Base-by-base conservation (phyloP, 2,329 filamentous ascomycete species). In the Cytospora chrysosperma region DNA sequence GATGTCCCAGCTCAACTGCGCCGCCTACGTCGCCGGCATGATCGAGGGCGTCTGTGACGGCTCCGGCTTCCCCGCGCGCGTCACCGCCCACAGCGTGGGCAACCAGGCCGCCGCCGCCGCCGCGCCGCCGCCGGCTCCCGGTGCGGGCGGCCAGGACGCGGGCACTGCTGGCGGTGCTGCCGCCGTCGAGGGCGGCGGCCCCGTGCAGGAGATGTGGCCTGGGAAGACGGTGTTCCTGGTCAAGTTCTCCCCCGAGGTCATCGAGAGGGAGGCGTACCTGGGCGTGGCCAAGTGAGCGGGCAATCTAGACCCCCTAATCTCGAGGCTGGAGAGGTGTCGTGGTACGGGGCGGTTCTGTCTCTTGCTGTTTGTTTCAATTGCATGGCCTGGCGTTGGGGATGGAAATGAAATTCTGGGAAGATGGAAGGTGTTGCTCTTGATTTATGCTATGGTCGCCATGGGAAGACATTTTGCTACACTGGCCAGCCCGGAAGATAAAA, bases 41-140 rank as follows among this genome's bases (percentile, higher is more conserved):
- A 88, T 99, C 62, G 95, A 99, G 82, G 95, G 95, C 26, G 88
- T 97, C 13, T 97, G 95, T 76, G 95, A 98, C 77, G 94, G 93
- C 10, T 92, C 91, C 50, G 93, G 90, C 8, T 97, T 97, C 74
- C 88, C 90, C 54, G 94, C 92, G 0, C 88, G 90, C 67, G 95
- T 98, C 24, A 95, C 90, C 64, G 94, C 95, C 69, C 95, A 99
- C 75, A 92, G 87, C 67, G 88, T 90, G 71, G 85, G 82, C 59
- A 79, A 77, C 17, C 79, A 80, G 69, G 77, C n/a, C n/a, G n/a
- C n/a, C n/a, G n/a, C n/a, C n/a, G n/a, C n/a, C n/a, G n/a, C n/a
- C n/a, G n/a, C n/a, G n/a, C n/a, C n/a, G n/a, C n/a, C n/a, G n/a
- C n/a, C 78, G 69, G 84, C 84, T n/a, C 5, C 6, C n/a, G 88